These are phyloP conservation scores for Suhomyces sp. DNA, from an alignment of 805 yeast species.

Conservation along the genomic window DNA sequence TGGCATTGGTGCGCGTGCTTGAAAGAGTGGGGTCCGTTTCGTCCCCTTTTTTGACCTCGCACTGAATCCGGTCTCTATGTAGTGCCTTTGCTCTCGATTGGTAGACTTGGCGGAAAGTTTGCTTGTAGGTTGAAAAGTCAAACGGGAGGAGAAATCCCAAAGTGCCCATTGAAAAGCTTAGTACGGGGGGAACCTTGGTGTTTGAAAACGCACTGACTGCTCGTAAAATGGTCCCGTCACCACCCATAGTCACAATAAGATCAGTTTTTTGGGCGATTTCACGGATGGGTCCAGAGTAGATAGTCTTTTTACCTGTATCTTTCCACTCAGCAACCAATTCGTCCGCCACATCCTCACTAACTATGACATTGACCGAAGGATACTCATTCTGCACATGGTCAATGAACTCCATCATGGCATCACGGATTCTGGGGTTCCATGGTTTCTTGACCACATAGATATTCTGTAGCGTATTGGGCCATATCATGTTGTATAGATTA, in stretches of 20 bases:
- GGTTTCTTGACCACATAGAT: conserved; percentile 84
- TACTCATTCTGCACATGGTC: conserved; percentile 57
- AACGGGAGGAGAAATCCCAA: conserved; percentile 87
- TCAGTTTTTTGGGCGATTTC: conserved; percentile 70
- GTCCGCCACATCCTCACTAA: conserved; percentile 68
- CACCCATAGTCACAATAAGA: conserved; percentile 84
- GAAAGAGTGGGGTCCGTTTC: conserved; percentile 10
- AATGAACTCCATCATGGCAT: conserved; percentile 66
- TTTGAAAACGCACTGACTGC: conserved; percentile 78
- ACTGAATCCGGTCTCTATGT: conserved; percentile 75
- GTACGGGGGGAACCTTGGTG: conserved; percentile 78
- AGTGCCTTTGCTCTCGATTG: conserved; percentile 67
- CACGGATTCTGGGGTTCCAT: conserved; percentile 60
- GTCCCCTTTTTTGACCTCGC: conserved; percentile 46
- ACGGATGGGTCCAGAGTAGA: conserved; percentile 53
- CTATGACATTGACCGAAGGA: conserved; percentile 74
- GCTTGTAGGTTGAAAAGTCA: conserved; percentile 59
- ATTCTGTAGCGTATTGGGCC: conserved; percentile 75
- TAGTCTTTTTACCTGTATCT: conserved; percentile 3
- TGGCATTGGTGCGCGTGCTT: conserved; percentile 43
- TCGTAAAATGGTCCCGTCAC: conserved; percentile 89
- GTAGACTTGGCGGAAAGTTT: conserved; percentile 65
- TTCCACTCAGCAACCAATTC: conserved; percentile 46
- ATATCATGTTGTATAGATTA: conserved; percentile 58
- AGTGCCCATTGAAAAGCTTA: conserved; percentile 87